These are phyloP conservation scores for Pythium dissotocum DNA, from an alignment of 352 stramenopile species.

Conservation along the genomic window DNA sequence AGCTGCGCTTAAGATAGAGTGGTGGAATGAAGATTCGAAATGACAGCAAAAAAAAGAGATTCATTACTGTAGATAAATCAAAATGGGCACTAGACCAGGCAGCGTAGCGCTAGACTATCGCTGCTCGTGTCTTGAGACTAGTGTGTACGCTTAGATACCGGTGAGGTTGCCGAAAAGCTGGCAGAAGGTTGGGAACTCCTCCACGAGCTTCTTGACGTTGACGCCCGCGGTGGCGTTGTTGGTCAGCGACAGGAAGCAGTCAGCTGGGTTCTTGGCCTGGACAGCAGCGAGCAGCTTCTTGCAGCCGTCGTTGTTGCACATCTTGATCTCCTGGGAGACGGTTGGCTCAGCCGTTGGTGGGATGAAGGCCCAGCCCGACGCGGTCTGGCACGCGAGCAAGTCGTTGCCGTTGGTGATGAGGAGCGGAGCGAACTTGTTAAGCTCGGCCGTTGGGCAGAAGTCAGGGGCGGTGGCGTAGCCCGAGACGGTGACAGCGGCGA, in stretches of 20 bases:
- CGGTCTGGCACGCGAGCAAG: conserved; percentile 17
- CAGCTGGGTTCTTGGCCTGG: conserved; percentile 19
- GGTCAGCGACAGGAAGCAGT: conserved; percentile 35
- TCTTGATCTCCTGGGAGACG: conserved; percentile 23
- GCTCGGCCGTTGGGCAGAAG: conserved; percentile 1
- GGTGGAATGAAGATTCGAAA: too few species aligned
- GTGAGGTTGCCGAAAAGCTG: conserved; percentile 10
- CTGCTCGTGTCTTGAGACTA: too few species aligned
- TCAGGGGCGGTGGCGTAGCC: background rate
- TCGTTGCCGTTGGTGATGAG: background rate
- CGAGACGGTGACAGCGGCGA: conserved; percentile 3
- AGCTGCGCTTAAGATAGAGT: too few species aligned
- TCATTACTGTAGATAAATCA: background rate
- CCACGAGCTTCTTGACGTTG: conserved; percentile 39
- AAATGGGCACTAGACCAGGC: background rate
- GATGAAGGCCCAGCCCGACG: conserved; percentile 36
- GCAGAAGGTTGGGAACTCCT: conserved; percentile 35
- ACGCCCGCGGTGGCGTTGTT: conserved; percentile 18
- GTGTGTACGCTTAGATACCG: background rate
- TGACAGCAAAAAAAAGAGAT: background rate
- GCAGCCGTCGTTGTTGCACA: conserved; percentile 34
- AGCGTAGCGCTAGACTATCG: background rate
- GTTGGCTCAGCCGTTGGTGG: conserved; percentile 30
- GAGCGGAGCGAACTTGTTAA: conserved; percentile 11
- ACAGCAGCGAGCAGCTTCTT: conserved; percentile 31